These are phyloP conservation scores for Coelastrella sp. DNA, from an alignment of 139 green algal genomes.

Conservation along the genomic window DNA sequence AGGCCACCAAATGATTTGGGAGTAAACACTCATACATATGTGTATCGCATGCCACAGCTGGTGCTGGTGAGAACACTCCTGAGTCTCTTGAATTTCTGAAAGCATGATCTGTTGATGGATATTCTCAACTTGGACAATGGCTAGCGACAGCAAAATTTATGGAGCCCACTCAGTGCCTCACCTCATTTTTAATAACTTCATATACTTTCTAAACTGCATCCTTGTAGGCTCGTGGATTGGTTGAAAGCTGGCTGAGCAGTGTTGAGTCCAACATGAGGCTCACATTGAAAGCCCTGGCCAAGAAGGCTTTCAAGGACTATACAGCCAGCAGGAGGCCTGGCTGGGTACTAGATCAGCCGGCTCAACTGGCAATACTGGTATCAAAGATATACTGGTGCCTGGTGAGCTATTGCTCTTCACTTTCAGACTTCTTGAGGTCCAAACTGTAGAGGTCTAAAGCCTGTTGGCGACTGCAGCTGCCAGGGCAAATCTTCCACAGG, in stretches of 20 bases:
- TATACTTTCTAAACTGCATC: no score
- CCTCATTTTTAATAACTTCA: background rate
- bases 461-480: no score
- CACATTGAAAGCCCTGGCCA: conserved; percentile 67
- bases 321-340: conserved; percentile 58
- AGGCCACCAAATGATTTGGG: no score
- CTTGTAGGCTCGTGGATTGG: background rate
- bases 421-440: background rate
- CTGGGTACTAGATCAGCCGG: conserved; percentile 87
- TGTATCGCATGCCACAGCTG: no score
- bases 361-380: conserved; percentile 86
- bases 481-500: background rate
- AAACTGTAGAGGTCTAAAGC: background rate
- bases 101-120: no score
- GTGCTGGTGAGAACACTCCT: no score
- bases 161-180: background rate
- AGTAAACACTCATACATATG: no score
- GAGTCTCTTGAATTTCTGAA: no score
- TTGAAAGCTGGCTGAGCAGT: conserved; percentile 73
- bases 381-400: conserved; percentile 81
- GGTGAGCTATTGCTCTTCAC: background rate
- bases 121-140: no score
- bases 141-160: no score
- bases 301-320: conserved; percentile 69
- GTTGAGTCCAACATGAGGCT: conserved; percentile 82